Conservation (phyloP, 371 early-diverging fungal species). For the Capniomyces stellatus region DNA sequence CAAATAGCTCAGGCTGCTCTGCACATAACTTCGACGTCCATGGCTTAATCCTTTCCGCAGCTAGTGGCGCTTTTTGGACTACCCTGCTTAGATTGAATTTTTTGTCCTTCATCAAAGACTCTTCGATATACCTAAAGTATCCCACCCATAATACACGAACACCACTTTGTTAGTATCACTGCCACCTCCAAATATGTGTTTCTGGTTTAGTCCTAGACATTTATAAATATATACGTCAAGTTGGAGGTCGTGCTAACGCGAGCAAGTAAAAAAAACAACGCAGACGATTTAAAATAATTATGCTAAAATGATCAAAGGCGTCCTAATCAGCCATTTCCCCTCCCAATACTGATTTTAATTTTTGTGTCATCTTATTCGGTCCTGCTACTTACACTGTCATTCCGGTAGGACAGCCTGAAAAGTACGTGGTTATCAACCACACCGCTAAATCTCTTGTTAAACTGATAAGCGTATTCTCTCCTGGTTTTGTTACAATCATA, state of each 20-base stretch:
- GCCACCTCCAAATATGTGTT: no score
- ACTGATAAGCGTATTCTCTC: constrained; percentile 50
- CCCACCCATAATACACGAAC: no score
- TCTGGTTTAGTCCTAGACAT: no score
- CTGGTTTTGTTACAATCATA: constrained; percentile 81
- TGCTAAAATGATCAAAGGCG: no score
- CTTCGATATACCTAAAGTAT: constrained; percentile 45
- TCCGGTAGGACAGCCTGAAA: constrained; percentile 13
- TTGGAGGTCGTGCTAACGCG: no score
- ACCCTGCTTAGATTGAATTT: constrained; percentile 34
- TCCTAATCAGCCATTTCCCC: no score
- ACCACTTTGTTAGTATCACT: constrained; percentile 32
- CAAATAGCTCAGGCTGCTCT: constrained; percentile 39
- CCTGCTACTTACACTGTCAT: constrained; percentile 43
- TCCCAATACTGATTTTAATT: no score
- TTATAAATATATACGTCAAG: no score
- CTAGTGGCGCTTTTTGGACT: constrained; percentile 23
- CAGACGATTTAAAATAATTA: no score
- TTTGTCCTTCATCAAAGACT: constrained; percentile 30
- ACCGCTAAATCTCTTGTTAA: constrained; percentile 62
- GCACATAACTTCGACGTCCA: constrained; percentile 62
- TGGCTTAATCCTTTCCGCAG: constrained; percentile 33
- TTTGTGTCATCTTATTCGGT: no score
- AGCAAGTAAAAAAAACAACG: no score
- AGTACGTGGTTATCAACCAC: constrained; percentile 45